phyloP scores from a whole-genome alignment of 495 filamentous ascomycete species.

The Penicillium canescens region DNA sequence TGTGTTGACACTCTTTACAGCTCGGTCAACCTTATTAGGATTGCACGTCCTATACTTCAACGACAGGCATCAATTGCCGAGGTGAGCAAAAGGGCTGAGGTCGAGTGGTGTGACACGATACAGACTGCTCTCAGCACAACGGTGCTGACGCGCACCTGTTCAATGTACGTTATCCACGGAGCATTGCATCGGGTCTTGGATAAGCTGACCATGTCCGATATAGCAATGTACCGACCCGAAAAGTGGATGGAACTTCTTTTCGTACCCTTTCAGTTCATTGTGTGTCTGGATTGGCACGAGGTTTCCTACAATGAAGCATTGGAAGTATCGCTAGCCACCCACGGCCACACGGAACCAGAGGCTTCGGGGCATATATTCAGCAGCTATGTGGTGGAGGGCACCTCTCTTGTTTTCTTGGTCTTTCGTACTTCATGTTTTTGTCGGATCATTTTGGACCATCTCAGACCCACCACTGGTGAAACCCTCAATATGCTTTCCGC shows the following conservation, averaged over 20 bases:
- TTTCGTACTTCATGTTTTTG: no score
- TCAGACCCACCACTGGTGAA: no score
- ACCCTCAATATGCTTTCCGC: no score
- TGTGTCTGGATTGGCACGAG: neutral
- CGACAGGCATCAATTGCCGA: neutral
- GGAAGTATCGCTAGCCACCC: no score
- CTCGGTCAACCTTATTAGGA: neutral
- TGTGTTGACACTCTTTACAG: neutral
- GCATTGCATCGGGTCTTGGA: neutral
- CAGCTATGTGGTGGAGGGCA: no score
- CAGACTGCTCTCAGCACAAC: constrained; percentile 7
- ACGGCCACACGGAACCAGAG: no score
- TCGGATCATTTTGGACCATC: no score
- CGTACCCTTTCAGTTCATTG: constrained; percentile 8
- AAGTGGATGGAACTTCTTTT: constrained; percentile 11
- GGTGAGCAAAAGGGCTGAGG: constrained; percentile 3
- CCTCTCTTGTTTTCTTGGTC: no score
- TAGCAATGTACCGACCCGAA: constrained; percentile 8
- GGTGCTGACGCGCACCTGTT: constrained; percentile 2
- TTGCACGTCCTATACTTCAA: neutral
- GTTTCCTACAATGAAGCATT: no score
- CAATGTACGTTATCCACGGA: constrained; percentile 1
- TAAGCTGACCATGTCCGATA: neutral
- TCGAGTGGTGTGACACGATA: constrained; percentile 4
- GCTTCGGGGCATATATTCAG: no score